phyloP scores from a whole-genome alignment of 148 eudicot species.

The Rhododendron molle region DNA sequence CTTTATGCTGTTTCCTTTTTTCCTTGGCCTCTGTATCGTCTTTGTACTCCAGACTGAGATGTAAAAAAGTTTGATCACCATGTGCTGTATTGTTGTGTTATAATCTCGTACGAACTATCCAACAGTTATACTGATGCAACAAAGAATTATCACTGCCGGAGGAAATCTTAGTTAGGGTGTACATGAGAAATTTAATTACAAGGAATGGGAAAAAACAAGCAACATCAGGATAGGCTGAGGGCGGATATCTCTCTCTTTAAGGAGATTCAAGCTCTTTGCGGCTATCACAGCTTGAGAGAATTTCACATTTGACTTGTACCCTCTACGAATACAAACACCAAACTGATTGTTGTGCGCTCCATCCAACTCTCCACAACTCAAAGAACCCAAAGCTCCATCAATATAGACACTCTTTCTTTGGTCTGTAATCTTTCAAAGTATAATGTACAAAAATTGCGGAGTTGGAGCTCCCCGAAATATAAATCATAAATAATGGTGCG shows the following conservation, averaged over 20 bases:
- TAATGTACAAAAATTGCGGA: not conserved
- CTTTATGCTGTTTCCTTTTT: not conserved
- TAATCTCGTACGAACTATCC: not conserved
- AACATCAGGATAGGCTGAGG: not conserved
- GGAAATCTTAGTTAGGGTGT: not conserved
- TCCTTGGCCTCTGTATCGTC: not conserved
- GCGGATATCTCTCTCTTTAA: not conserved
- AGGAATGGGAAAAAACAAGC: not conserved
- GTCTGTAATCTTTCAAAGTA: not conserved
- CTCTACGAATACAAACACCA: not conserved
- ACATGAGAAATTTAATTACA: not conserved
- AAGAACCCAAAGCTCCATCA: not conserved
- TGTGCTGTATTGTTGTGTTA: not conserved
- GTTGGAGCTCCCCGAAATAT: not conserved
- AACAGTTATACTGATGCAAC: not conserved
- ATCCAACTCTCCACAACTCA: not conserved
- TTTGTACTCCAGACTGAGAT: not conserved
- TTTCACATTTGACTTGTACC: not conserved
- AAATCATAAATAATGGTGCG: not conserved
- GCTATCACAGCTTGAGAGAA: not conserved
- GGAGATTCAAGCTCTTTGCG: not conserved
- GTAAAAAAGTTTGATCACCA: not conserved
- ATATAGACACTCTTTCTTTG: not conserved
- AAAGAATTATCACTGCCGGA: not conserved
- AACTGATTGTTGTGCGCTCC: not conserved